A percentile compares a stretch with the other conserved stretches of the same genome.
Evolutionary conservation across 1,284 basidiomycete genomes (phyloP).

Genomic region (Heterobasidion parviporum): DNA sequence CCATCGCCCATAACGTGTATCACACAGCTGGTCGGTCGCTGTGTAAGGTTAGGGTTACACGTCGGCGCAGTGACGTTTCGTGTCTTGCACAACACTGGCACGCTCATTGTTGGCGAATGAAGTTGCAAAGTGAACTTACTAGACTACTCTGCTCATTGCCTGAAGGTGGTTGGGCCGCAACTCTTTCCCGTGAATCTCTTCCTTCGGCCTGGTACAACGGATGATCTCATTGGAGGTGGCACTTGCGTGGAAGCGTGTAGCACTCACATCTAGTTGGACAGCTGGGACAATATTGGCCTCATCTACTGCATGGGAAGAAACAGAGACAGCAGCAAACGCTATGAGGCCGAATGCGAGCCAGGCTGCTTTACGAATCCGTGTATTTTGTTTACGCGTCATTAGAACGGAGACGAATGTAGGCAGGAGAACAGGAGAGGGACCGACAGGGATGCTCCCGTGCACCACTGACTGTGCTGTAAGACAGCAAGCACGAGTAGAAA

Average conservation of each 20-base stretch:
- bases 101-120: neutral
- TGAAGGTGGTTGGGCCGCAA: too few relatives aligned
- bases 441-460: too few relatives aligned
- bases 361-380: constrained; percentile 37
- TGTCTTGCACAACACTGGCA: neutral
- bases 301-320: constrained; percentile 24
- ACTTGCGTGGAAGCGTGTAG: constrained; percentile 2
- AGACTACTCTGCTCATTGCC: too few relatives aligned
- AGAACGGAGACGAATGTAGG: neutral
- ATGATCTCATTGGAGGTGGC: too few relatives aligned
- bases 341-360: constrained; percentile 53
- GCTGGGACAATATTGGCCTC: constrained; percentile 32
- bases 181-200: too few relatives aligned
- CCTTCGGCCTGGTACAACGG: too few relatives aligned
- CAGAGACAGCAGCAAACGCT: constrained; percentile 32
- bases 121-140: too few relatives aligned
- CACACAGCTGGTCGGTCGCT: too few relatives aligned
- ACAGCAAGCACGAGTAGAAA: too few relatives aligned
- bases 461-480: too few relatives aligned
- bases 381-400: constrained; percentile 8
- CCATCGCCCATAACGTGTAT: too few relatives aligned
- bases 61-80: neutral
- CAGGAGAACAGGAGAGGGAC: neutral
- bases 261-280: constrained; percentile 17
- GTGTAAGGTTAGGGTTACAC: constrained; percentile 10